phyloP scores from a whole-genome alignment of 768 basidiomycete genomes.

The Tricholoma terreum region DNA sequence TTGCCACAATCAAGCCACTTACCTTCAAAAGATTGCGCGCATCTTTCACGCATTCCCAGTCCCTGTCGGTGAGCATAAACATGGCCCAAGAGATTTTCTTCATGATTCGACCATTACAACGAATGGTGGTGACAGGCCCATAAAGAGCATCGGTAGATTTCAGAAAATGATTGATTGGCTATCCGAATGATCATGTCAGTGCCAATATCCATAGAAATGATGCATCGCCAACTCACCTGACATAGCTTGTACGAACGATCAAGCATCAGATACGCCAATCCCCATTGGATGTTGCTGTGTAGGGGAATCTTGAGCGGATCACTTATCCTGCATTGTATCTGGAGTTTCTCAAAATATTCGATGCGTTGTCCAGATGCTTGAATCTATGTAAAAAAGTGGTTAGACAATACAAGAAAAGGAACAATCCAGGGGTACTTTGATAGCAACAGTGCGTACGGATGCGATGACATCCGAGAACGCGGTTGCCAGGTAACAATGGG shows the following conservation, averaged over 20 bases:
- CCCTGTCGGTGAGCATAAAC: slow-evolving; percentile 15
- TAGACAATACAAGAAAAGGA: not conserved
- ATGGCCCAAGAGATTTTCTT: slow-evolving; percentile 27
- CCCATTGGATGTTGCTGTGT: slow-evolving; percentile 12
- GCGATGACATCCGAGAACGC: slow-evolving; percentile 6
- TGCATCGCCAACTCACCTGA: not conserved
- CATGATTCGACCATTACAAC: slow-evolving; percentile 5
- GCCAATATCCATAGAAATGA: not conserved
- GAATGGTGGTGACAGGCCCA: slow-evolving; percentile 27
- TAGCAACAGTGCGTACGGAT: too few relatives aligned
- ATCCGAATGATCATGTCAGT: not conserved
- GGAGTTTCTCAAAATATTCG: slow-evolving; percentile 19
- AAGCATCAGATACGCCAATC: not conserved
- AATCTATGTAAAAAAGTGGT: slow-evolving; percentile 12
- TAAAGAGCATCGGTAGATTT: slow-evolving; percentile 21
- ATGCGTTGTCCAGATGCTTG: slow-evolving; percentile 22
- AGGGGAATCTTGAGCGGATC: slow-evolving; percentile 20
- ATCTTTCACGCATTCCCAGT: slow-evolving; percentile 21
- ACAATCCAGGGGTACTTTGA: too few relatives aligned
- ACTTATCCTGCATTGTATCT: slow-evolving; percentile 11
- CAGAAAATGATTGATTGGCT: slow-evolving; percentile 13
- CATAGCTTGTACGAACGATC: not conserved
- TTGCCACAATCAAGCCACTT: slow-evolving; percentile 1
- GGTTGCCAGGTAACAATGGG: slow-evolving; percentile 18
- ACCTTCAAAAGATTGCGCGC: not conserved